Percentiles rank a stretch among this genome's conserved stretches.
These are phyloP conservation scores for Vanilla planifolia DNA, from an alignment of 106 monocot genomes.

Conservation along the genomic window DNA sequence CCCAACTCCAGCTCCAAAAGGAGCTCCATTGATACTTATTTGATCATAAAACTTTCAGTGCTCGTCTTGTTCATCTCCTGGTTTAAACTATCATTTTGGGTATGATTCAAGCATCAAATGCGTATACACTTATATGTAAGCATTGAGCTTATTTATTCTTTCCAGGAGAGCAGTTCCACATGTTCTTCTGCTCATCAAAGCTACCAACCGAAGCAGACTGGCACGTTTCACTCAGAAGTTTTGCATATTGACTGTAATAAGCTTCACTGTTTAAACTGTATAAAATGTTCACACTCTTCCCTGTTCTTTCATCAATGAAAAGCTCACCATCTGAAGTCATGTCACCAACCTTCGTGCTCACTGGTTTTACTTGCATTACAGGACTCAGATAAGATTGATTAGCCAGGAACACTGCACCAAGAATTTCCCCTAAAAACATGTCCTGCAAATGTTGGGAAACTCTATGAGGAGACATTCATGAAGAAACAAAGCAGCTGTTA, in stretches of 20 bases:
- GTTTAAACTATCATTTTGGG: too few relatives aligned
- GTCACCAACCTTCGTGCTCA: constrained; percentile 23
- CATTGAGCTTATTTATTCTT: too few relatives aligned
- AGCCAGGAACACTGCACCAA: constrained; percentile 58
- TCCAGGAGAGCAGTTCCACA: too few relatives aligned
- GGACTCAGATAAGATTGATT: constrained; percentile 28
- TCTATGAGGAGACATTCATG: too few relatives aligned
- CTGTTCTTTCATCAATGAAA: constrained; percentile 8
- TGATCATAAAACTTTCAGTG: too few relatives aligned
- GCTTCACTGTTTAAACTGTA: constrained; percentile 29
- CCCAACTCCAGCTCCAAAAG: too few relatives aligned
- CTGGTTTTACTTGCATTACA: constrained; percentile 2
- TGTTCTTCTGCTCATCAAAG: constrained; percentile 58
- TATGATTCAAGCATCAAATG: too few relatives aligned
- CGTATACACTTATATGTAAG: too few relatives aligned
- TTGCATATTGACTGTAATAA: constrained; percentile 40
- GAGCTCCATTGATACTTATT: too few relatives aligned
- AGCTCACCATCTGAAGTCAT: constrained; percentile 33
- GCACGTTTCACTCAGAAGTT: constrained; percentile 21
- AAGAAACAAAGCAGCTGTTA: not conserved
- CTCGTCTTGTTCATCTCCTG: too few relatives aligned
- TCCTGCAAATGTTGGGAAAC: constrained; percentile 30
- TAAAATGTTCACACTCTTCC: constrained; percentile 40
- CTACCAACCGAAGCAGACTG: constrained; percentile 66
- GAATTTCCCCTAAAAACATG: constrained; percentile 75